Evolutionary conservation across 2,329 filamentous ascomycete genomes (phyloP).

Genomic region (Colletotrichum sojae): DNA sequence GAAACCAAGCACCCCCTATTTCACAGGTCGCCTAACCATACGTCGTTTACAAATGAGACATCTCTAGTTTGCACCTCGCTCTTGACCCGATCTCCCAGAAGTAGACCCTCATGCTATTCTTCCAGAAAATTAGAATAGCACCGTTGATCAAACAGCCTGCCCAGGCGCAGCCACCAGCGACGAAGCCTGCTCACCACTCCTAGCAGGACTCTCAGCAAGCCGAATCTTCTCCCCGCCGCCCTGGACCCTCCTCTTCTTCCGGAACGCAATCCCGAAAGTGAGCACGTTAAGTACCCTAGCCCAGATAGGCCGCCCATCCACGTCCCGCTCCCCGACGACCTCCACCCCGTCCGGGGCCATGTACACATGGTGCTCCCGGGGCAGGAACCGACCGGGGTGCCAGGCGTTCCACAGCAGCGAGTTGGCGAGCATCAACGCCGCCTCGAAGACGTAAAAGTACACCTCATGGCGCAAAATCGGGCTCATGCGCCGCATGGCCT

Average conservation of each 20-base stretch:
- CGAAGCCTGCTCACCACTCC: background rate
- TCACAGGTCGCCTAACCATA: too few species aligned
- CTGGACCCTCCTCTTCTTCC: background rate
- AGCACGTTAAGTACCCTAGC: constrained; percentile 5
- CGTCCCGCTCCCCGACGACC: constrained; percentile 12
- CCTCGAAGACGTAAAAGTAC: constrained; percentile 73
- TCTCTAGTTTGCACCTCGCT: too few species aligned
- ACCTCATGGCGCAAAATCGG: constrained; percentile 69
- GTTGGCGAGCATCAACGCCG: constrained; percentile 66
- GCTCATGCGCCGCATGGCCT: constrained; percentile 48
- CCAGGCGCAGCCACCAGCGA: background rate
- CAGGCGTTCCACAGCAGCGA: constrained; percentile 63
- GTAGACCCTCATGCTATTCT: background rate
- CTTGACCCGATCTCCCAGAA: too few species aligned
- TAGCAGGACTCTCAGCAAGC: background rate
- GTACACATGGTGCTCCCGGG: constrained; percentile 63
- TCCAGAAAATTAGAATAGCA: too few species aligned
- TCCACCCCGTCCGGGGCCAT: constrained; percentile 60
- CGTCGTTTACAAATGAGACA: too few species aligned
- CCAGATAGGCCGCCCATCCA: constrained; percentile 6
- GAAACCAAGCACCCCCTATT: too few species aligned
- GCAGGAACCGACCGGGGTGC: constrained; percentile 66
- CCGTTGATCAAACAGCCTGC: background rate
- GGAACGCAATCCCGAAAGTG: constrained; percentile 12
- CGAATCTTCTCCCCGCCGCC: background rate